Evolutionary conservation across 176 grass and related monocot species (phyloP), one percentile per base, ranked within the genome.

Genomic region (Musa troglodytarum): DNA sequence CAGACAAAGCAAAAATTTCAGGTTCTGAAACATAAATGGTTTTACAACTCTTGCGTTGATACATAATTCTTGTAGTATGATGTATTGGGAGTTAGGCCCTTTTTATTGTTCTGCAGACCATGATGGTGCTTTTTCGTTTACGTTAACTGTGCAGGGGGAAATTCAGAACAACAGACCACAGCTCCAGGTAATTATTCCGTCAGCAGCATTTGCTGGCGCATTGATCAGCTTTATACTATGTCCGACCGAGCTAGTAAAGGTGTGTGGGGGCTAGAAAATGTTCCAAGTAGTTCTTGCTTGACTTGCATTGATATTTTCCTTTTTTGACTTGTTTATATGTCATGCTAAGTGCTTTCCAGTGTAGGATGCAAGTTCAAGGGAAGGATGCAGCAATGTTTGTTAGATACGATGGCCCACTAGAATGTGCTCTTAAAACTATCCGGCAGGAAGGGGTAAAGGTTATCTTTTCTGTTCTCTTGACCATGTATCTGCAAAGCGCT

Each of bases 281-380:
- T 74, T 9, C 1, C 13, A 25, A 53, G 1, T 69, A 10, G 34
- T 17, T 69, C 19, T 1, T 29, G 56, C 16, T 74, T 14, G 16
- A 0, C 53, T 8, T 74, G 13, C n/a, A 29, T 14, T 68, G 15
- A 50, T 69, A 50, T 7, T n/a, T 50, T 50, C 12, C 19, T 20
- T 5, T 70, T 5, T 73, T 56, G 52, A 56, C 21, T 71, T 77
- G 69, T 87, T 82, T 70, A 84, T 73, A 86, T 89, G 72, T 87
- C 87, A 92, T 82, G 65, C 70, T 56, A 74, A 92, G 79, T 85
- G 50, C 61, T 88, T 34, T 97, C 77, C 90, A 97, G 90, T 93
- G 93, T 89, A 97, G 93, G 87, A 97, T 97, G 90, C 90, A 97
- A 97, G 93, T 93, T 82, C 93, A 97, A 88, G 93, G 93, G 67